Evolutionary conservation across 2,329 filamentous ascomycete species (phyloP), one percentile per base, ranked within the genome.

Genomic region (Immersiporthe knoxdaviesiana): DNA sequence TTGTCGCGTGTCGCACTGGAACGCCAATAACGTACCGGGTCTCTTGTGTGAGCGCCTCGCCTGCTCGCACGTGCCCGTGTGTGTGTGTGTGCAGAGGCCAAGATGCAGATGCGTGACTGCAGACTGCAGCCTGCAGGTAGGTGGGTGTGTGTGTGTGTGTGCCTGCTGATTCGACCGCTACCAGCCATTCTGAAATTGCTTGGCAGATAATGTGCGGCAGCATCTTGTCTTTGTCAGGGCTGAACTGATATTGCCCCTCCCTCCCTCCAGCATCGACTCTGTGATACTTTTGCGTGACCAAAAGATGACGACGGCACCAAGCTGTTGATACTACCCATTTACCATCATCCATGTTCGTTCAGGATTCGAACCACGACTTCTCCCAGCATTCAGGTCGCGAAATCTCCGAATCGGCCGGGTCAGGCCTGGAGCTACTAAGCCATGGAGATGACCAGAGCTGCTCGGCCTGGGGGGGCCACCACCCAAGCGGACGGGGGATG

Each of bases 321-420:
- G 35, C 37, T 12, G 24, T n/a, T 41, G 52, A 16, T 18, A 14
- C 27, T 50, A n/a, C 47, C 56, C 32, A 35, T 8, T 35, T 35
- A 8, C n/a, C n/a, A 35, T 35, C 35, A 65, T 39, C 50, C 54
- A 37, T 68, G 41, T 39, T 39, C 59, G 66, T 44, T 61, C 52
- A 62, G 56, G 30, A 56, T 47, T 59, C 58, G 63, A 7, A 63
- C 52, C 37, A 63, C 65, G 39, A 61, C 68, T 32, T 32, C 66
- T 70, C 63, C 59, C 63, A 60, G 50, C 30, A 54, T 63, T 41
- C 24, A 68, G 47, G 41, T 32, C 65, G 60, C 37, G 37, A 67
- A 62, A 65, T 69, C 61, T 71, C 69, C 67, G 65, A 71, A 47
- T 47, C 64, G 61, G 54, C 67, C 60, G 66, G 60, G 54, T 41